Evolutionary conservation across 2,329 filamentous ascomycete species (phyloP), one percentile per base, ranked within the genome.

Genomic region (Aspergillus texensis): DNA sequence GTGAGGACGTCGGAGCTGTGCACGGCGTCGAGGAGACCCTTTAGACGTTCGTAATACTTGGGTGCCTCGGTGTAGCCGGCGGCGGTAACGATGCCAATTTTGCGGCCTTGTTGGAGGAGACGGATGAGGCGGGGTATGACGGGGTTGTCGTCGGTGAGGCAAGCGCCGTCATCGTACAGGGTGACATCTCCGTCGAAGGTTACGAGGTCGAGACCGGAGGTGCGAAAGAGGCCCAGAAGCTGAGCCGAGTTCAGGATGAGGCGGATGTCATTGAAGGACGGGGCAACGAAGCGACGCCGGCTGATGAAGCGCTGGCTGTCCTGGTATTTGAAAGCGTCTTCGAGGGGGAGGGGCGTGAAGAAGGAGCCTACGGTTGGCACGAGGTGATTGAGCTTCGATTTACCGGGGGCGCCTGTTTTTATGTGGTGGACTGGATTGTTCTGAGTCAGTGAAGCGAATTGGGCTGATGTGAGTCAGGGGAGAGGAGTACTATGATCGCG

Each of bases 111-210:
- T 54, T 84, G 84, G 70, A 99, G 86, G 19, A 99, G 88, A 65
- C 89, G 88, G 61, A 89, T 72, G 54, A 89, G 86, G 11, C 86
- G 84, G 4, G 81, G 81, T 59, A 98, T 93, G 19, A 96, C 88
- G 0, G 93, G 91, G 75, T 91, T 96, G 19, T 87, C 84, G 0
- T 89, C 83, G 60, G 89, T 88, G 10, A 99, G 83, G 67, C 88
- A 92, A 71, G 93, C 85, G 14, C 95, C 95, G 73, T 99, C 91
- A 62, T 93, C 91, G 77, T 99, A 99, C 26, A 99, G 85, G 1
- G 95, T 99, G 57, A 99, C 93, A 79, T 99, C 95, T 78, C 95
- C 95, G 78, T 99, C 95, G 75, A 99, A 99, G 0, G 95, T 99
- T 60, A 96, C 90, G 4, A 99, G 85, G 70, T 95, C 89, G 10